These are phyloP conservation scores for Leccinellum rugosiceps DNA, from an alignment of 768 basidiomycete genomes.

Conservation along the genomic window DNA sequence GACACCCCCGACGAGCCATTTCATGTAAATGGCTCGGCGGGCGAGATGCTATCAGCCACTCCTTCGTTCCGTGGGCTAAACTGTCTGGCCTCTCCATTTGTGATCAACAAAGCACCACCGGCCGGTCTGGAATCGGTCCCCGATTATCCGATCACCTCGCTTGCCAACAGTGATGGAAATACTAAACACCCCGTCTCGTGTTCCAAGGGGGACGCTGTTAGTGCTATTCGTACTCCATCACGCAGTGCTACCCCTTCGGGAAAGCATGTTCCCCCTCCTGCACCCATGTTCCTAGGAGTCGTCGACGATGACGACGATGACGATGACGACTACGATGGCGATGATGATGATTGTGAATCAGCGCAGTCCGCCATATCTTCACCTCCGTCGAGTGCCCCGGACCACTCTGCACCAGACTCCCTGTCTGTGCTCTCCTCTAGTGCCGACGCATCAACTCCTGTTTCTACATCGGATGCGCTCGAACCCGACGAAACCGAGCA, in stretches of 20 bases:
- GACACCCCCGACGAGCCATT: slow-evolving; percentile 14
- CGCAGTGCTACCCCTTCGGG: slow-evolving; percentile 5
- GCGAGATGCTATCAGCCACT: not conserved
- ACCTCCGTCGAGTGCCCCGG: slow-evolving; percentile 4
- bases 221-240: not conserved
- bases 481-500: slow-evolving; percentile 6
- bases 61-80: slow-evolving; percentile 7
- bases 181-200: not conserved
- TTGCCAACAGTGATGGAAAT: not conserved
- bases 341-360: not conserved
- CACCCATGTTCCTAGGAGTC: not conserved
- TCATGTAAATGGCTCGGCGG: slow-evolving; percentile 7
- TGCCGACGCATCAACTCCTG: slow-evolving; percentile 4
- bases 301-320: not conserved
- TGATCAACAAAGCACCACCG: slow-evolving; percentile 1
- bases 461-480: not conserved
- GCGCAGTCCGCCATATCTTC: slow-evolving; percentile 1
- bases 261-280: not conserved
- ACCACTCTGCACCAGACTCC: not conserved
- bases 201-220: not conserved
- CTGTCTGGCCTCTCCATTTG: slow-evolving; percentile 15
- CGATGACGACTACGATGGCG: not conserved
- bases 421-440: not conserved
- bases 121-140: not conserved
- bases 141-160: not conserved